A percentile compares a stretch with the other conserved stretches of the same genome.
Evolutionary conservation across 495 filamentous ascomycete species (phyloP).

Genomic region (Hypoxylon intermedium): DNA sequence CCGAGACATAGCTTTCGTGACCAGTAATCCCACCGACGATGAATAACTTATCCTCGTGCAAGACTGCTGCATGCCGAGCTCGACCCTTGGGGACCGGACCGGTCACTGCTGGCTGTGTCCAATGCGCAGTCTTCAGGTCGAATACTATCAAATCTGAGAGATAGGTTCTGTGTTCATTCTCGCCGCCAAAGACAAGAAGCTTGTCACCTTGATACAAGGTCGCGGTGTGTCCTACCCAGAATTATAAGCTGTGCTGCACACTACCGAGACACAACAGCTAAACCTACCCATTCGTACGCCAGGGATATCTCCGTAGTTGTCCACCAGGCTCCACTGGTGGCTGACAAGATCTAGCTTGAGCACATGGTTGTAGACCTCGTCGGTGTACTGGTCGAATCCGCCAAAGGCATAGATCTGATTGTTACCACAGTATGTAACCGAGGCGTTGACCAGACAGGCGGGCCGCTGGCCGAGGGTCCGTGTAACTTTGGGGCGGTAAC

Average conservation of each 20-base stretch:
- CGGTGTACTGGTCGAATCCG: constrained; percentile 98
- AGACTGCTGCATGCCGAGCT: constrained; percentile 89
- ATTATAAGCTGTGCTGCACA: constrained; percentile 20
- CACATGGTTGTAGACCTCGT: constrained; percentile 99
- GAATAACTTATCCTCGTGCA: constrained; percentile 96
- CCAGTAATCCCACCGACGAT: constrained; percentile 90
- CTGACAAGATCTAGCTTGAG: constrained; percentile 83
- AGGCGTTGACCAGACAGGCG: constrained; percentile 95
- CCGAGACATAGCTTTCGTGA: constrained; percentile 84
- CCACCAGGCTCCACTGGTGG: constrained; percentile 91
- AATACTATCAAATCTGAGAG: constrained; percentile 96
- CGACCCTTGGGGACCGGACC: constrained; percentile 86
- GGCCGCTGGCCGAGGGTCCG: constrained; percentile 85
- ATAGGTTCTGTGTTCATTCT: constrained; percentile 96
- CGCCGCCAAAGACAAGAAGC: constrained; percentile 92
- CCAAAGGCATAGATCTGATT: constrained; percentile 98
- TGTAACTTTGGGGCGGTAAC: constrained; percentile 80
- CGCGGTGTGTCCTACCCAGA: constrained; percentile 82
- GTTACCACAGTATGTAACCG: constrained; percentile 94
- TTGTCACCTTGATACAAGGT: constrained; percentile 93
- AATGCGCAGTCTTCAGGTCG: constrained; percentile 88
- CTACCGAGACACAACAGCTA: constrained; percentile 2
- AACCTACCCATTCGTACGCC: constrained; percentile 93
- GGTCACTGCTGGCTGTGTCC: constrained; percentile 87
- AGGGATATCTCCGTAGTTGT: constrained; percentile 98